Evolutionary conservation across 2,329 filamentous ascomycete genomes (phyloP).

Genomic region (Alternaria postmessia): DNA sequence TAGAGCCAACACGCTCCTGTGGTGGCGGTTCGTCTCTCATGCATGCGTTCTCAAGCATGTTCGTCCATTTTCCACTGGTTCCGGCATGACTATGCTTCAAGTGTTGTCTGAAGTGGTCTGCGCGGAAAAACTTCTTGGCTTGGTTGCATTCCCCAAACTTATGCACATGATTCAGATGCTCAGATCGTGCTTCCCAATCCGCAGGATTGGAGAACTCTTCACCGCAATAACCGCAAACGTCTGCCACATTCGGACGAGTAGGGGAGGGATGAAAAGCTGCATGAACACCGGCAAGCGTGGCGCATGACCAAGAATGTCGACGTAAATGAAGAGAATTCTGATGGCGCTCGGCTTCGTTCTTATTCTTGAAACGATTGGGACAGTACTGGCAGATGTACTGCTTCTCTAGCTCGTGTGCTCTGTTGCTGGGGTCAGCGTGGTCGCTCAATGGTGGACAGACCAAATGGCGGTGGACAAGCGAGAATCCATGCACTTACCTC

Average conservation of each 20-base stretch:
- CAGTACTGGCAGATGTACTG: conserved; percentile 95
- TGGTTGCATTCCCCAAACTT: conserved; percentile 99
- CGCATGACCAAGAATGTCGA: conserved; percentile 96
- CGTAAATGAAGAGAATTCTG: conserved; percentile 94
- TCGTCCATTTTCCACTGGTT: conserved; percentile 98
- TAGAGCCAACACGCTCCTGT: conserved; percentile 50
- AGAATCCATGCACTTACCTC: conserved; percentile 66
- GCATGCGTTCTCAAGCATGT: conserved; percentile 95
- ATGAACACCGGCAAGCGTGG: conserved; percentile 75
- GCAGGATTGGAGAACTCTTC: conserved; percentile 88
- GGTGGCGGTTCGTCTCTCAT: conserved; percentile 85
- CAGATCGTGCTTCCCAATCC: conserved; percentile 86
- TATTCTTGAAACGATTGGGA: conserved; percentile 97
- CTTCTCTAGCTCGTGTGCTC: conserved; percentile 90
- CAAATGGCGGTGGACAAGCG: conserved; percentile 38
- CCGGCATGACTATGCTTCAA: conserved; percentile 97
- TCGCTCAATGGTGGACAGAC: conserved; percentile 15
- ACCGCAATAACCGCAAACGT: conserved; percentile 94
- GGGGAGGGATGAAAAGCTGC: conserved; percentile 87
- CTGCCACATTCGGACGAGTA: conserved; percentile 66
- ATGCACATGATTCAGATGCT: conserved; percentile 88
- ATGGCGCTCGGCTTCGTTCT: conserved; percentile 96
- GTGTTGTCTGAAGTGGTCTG: conserved; percentile 97
- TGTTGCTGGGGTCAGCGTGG: conserved; percentile 52
- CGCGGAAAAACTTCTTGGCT: conserved; percentile 96